phyloP scores from a whole-genome alignment of 768 basidiomycete species.

The Calocera cornea region DNA sequence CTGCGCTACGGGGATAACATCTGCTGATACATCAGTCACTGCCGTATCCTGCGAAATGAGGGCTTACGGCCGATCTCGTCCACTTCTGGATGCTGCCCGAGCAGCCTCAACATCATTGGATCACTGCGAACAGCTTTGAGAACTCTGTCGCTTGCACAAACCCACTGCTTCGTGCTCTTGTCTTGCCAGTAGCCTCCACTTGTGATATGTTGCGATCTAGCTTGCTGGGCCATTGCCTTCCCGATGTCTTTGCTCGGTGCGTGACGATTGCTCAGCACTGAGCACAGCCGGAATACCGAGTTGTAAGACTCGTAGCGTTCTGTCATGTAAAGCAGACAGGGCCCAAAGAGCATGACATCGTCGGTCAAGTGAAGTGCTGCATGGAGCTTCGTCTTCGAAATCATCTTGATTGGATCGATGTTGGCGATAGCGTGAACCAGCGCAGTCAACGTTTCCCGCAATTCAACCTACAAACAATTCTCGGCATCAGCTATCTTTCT shows the following conservation, averaged over 20 bases:
- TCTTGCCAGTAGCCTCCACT: not conserved
- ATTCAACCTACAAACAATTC: not conserved
- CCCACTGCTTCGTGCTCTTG: not conserved
- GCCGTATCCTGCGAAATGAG: too few relatives aligned
- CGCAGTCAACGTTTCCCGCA: not conserved
- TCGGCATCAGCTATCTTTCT: too few relatives aligned
- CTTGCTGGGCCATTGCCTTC: not conserved
- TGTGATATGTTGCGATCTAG: not conserved
- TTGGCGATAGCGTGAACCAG: not conserved
- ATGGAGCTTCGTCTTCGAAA: not conserved
- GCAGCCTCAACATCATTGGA: not conserved
- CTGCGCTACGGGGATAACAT: too few relatives aligned
- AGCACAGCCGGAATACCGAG: not conserved
- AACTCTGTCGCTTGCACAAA: not conserved
- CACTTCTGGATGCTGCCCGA: too few relatives aligned
- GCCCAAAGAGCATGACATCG: not conserved
- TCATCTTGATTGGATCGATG: not conserved
- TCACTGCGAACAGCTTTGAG: not conserved
- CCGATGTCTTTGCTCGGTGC: constrained; percentile 13
- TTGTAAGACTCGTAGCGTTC: constrained; percentile 5
- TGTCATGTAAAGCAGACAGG: not conserved
- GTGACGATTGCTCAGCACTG: constrained; percentile 6
- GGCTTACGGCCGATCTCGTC: too few relatives aligned
- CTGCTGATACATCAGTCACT: too few relatives aligned
- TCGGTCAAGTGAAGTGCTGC: not conserved